Percentiles rank a stretch among this genome's conserved stretches.
Conservation (phyloP, 805 yeast genomes). For the Candida maltosa region DNA sequence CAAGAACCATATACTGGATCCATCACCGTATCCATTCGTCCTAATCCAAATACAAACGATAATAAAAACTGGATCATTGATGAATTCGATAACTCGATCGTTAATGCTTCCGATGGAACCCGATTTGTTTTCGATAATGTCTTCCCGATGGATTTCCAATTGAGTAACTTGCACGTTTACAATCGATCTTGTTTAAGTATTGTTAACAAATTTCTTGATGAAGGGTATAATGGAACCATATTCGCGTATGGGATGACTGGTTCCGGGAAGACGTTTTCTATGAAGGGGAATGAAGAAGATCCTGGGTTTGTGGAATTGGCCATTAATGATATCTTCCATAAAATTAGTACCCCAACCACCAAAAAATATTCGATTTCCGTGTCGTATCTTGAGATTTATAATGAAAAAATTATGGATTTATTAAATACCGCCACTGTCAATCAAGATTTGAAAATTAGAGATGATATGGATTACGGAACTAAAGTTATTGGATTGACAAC, state of each 20-base stretch:
- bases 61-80: conserved; percentile 46
- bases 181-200: conserved; percentile 48
- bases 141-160: conserved; percentile 46
- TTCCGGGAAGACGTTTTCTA: conserved; percentile 84
- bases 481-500: conserved; percentile 72
- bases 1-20: conserved; percentile 59
- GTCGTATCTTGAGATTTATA: conserved; percentile 83
- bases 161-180: conserved; percentile 61
- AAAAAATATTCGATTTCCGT: conserved; percentile 47
- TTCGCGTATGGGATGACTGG: conserved; percentile 97
- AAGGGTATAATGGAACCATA: conserved; percentile 83
- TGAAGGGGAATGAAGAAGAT: conserved; percentile 65
- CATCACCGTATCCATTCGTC: conserved; percentile 74
- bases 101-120: conserved; percentile 55
- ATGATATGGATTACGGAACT: conserved; percentile 70
- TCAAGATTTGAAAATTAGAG: conserved; percentile 69
- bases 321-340: conserved; percentile 55
- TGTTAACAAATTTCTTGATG: conserved; percentile 51
- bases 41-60: conserved; percentile 52
- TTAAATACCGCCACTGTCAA: conserved; percentile 22
- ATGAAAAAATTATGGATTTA: conserved; percentile 81
- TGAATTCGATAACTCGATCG: conserved; percentile 34
- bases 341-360: conserved; percentile 25
- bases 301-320: conserved; percentile 75
- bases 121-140: conserved; percentile 75